Conservation (phyloP, 179 eudicot genomes). For the Spergularia azorica region DNA sequence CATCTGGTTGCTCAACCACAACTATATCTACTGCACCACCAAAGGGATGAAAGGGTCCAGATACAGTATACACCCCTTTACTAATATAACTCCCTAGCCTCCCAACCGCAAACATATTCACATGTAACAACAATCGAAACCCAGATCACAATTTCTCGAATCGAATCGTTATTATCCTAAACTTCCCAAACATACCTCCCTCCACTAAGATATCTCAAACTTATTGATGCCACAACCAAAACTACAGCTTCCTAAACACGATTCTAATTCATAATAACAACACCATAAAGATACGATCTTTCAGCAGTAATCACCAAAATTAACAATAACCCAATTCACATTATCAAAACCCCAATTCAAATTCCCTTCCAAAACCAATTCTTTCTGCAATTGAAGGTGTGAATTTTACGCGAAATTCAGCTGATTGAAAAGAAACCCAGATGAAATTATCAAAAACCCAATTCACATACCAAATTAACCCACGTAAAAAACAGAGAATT, state of each 20-base stretch:
- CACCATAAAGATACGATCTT: conserved; percentile 2
- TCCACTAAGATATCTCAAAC: not conserved
- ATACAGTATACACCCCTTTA: conserved; percentile 63
- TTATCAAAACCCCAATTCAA: conserved; percentile 11
- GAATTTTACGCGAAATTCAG: conserved; percentile 12
- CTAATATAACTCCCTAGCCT: conserved; percentile 76
- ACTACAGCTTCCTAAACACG: conserved; percentile 13
- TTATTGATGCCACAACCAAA: conserved; percentile 19
- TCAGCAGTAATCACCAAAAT: conserved; percentile 10
- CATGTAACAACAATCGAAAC: conserved; percentile 18
- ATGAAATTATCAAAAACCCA: conserved; percentile 11
- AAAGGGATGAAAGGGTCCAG: conserved; percentile 88
- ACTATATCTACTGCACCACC: conserved; percentile 97
- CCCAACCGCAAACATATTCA: conserved; percentile 80
- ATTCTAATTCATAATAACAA: not conserved
- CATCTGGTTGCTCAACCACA: conserved; percentile 89
- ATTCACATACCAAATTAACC: conserved; percentile 9
- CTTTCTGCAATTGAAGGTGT: not conserved
- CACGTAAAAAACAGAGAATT: not conserved
- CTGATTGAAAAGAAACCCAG: conserved; percentile 12
- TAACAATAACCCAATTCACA: conserved; percentile 11
- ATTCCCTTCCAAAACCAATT: not conserved
- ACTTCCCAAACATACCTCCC: conserved; percentile 11
- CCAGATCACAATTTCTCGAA: conserved; percentile 26
- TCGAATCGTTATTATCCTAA: conserved; percentile 20